Evolutionary conservation across 495 filamentous ascomycete species (phyloP), one percentile per base, ranked within the genome.

Genomic region (Aspergillus ostianus): DNA sequence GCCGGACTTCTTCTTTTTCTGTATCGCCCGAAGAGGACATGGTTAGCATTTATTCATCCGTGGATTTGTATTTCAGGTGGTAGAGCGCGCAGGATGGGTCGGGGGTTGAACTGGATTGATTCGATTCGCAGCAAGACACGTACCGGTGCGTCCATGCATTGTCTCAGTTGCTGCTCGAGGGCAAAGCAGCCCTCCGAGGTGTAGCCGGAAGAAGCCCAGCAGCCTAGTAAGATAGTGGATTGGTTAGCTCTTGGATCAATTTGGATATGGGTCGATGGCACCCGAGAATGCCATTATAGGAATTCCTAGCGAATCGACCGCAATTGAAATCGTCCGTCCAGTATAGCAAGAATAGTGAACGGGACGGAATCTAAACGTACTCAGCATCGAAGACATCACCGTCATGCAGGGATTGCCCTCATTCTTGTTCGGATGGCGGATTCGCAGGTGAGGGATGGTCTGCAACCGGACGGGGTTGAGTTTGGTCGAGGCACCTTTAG

Each of bases 131-230:
- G 12, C 2, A 32, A 55, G 6, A 54, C 44, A 70, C 71, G 62
- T 69, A 92, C 90, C 73, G 87, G 86, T 63, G 82, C 81, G 76
- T 98, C 94, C 94, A 97, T 97, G 81, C 94, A 98, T n/a, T 83
- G 76, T 58, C 92, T 84, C 69, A 98, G 77, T 64, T 88, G 84
- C 65, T 90, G 80, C 72, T 97, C 94, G 51, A 98, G 71, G 27
- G 80, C 84, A n/a, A 81, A 82, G 67, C 94, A 98, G 21, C 90
- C 92, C 45, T 85, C 79, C 0, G 82, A 75, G 58, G 73, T 85
- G 67, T 90, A 87, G 57, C 92, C 92, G 13, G 88, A 80, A 1
- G 93, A 96, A 2, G 94, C 94, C 94, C 94, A 98, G 76, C 94
- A 98, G 64, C 89, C 92, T 97, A 65, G 68, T 48, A 3, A 13